phyloP scores from a whole-genome alignment of 176 grass and related monocot species.

The Eremochloa ophiuroides region DNA sequence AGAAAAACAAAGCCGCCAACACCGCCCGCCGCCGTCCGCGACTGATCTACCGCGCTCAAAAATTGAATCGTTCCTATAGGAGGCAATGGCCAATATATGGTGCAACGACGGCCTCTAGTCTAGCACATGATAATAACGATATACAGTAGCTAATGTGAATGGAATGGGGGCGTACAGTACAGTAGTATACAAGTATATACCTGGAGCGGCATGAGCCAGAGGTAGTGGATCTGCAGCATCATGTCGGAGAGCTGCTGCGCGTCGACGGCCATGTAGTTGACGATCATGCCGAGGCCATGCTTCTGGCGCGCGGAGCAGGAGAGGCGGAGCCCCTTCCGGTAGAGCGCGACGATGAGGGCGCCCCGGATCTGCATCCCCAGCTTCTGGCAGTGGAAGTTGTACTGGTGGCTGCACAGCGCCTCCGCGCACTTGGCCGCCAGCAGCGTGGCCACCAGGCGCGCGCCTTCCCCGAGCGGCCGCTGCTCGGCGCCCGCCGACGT shows the following conservation, averaged over 20 bases:
- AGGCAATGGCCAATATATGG: no score
- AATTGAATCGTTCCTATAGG: no score
- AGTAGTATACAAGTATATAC: no score
- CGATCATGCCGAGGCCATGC: conserved; percentile 91
- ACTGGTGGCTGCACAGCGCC: conserved; percentile 81
- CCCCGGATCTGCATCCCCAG: conserved; percentile 87
- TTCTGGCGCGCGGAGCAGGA: conserved; percentile 72
- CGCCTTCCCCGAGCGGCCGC: conserved; percentile 24
- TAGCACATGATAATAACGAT: no score
- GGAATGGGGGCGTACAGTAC: no score
- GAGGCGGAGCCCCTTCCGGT: conserved; percentile 74
- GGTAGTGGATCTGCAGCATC: conserved; percentile 94
- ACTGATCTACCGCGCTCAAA: no score
- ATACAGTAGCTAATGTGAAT: no score
- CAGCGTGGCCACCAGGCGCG: conserved; percentile 51
- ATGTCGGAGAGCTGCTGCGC: conserved; percentile 97
- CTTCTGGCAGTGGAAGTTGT: conserved; percentile 99
- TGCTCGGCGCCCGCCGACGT: background rate
- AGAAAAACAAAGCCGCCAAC: no score
- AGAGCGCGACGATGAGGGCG: conserved; percentile 81
- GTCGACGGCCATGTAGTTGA: conserved; percentile 99
- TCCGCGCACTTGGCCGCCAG: conserved; percentile 71
- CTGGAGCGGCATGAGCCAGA: conserved; percentile 99
- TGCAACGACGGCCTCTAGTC: no score
- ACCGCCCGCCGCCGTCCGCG: no score